A percentile compares a stretch with the other conserved stretches of the same genome.
phyloP scores from a whole-genome alignment of 345 rosid species.

The Balakata baccata region DNA sequence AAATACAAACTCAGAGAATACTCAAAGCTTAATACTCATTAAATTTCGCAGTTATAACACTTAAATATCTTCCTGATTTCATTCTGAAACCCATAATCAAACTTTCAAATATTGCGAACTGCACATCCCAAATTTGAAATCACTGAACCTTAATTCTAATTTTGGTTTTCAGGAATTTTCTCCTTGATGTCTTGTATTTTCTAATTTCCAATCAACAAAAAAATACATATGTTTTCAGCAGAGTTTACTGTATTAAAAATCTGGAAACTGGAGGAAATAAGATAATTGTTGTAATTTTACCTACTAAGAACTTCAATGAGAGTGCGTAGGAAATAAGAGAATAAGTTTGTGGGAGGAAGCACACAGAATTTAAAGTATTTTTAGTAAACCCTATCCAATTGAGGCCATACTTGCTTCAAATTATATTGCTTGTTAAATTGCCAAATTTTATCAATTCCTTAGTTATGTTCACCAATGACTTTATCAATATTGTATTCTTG shows the following conservation, averaged over 20 bases:
- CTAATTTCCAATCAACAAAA: not conserved
- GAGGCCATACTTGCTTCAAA: not conserved
- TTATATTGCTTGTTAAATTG: not conserved
- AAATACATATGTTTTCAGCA: not conserved
- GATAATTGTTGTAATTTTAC: not conserved
- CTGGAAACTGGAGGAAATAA: too few relatives aligned
- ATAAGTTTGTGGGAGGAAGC: not conserved
- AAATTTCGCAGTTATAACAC: not conserved
- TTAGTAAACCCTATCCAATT: not conserved
- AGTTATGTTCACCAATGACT: not conserved
- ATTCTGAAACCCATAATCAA: not conserved
- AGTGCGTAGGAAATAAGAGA: not conserved
- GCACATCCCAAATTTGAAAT: constrained; percentile 2
- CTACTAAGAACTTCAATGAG: not conserved
- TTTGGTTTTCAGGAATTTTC: not conserved
- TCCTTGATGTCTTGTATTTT: not conserved
- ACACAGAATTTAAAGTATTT: not conserved
- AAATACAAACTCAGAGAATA: not conserved
- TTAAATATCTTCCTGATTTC: not conserved
- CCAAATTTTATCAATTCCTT: not conserved
- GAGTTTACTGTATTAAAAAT: not conserved
- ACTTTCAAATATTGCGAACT: not conserved
- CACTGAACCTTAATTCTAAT: not conserved
- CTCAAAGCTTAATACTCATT: not conserved
- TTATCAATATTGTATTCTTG: not conserved